These are phyloP conservation scores for Austroboletus rostrupii DNA, from an alignment of 1,284 basidiomycete species.

Conservation along the genomic window DNA sequence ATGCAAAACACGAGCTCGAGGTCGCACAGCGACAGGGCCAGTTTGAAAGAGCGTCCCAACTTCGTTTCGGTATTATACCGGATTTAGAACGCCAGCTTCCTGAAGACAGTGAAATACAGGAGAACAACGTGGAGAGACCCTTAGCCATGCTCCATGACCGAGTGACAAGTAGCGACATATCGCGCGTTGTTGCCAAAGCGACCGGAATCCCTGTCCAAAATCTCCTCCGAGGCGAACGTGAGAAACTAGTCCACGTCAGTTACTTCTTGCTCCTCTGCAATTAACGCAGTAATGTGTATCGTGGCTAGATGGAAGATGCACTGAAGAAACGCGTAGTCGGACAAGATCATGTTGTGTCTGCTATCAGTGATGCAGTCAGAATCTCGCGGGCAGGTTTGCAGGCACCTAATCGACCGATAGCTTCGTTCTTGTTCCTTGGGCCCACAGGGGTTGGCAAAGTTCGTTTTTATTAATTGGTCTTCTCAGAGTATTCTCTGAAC, in stretches of 20 bases:
- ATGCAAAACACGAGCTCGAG: slow-evolving; percentile 82
- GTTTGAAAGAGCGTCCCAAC: slow-evolving; percentile 75
- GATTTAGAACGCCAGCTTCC: slow-evolving; percentile 76
- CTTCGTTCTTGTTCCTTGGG: slow-evolving; percentile 88
- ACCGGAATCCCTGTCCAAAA: slow-evolving; percentile 92
- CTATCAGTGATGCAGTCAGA: slow-evolving; percentile 84
- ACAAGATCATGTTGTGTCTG: slow-evolving; percentile 78
- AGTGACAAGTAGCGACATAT: slow-evolving; percentile 86
- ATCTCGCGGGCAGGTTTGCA: slow-evolving; percentile 89
- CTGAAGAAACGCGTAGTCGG: slow-evolving; percentile 79
- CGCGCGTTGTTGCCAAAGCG: slow-evolving; percentile 82
- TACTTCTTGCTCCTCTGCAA: slow-evolving; percentile 7
- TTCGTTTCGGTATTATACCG: slow-evolving; percentile 85
- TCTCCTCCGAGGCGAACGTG: slow-evolving; percentile 83
- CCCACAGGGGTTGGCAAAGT: slow-evolving; percentile 86
- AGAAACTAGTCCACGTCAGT: slow-evolving; percentile 83
- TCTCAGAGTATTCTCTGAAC: slow-evolving; percentile 1
- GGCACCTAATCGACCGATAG: slow-evolving; percentile 81
- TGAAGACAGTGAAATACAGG: slow-evolving; percentile 42
- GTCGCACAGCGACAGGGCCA: slow-evolving; percentile 84
- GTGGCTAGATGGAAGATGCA: slow-evolving; percentile 78
- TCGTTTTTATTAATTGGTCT: slow-evolving; percentile 5
- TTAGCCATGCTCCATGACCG: slow-evolving; percentile 77
- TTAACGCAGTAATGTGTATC: slow-evolving; percentile 1
- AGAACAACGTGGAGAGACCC: slow-evolving; percentile 43